Evolutionary conservation across 129 eudicot species (phyloP), one percentile per base, ranked within the genome.

Genomic region (Tagetes patula): DNA sequence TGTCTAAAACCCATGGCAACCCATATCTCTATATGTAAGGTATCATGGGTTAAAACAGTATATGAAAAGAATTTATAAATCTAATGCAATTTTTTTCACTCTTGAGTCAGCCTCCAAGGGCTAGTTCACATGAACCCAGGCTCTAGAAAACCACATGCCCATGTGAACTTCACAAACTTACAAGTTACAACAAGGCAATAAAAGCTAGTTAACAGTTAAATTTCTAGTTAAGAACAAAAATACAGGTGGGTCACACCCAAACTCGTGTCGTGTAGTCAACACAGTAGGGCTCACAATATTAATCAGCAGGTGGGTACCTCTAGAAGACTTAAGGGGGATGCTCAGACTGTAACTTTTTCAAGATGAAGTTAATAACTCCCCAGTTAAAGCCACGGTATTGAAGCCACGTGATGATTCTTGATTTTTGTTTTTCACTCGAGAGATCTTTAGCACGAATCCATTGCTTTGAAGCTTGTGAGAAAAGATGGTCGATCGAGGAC

Each of bases 371-470:
- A 48, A 88, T 73, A 75, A 88, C 74, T 62, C 80, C 80, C 96
- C 96, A 90, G 67, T 82, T 70, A 68, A 87, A 90, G 49, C 98
- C 98, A 67, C 96, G 98, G 69, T 94, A 90, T 66, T 80, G 97
- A 76, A 94, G 97, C 98, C 98, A 90, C 71, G 88, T 64, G 41
- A 94, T 69, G 30, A 88, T 78, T 60, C 96, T 85, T 73, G 93
- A 82, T 59, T 88, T 90, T 38, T 85, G 87, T 65, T 71, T 90
- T 43, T 94, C 97, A 53, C 8, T 50, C 9, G 93, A 85, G 10
- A 75, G 78, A 64, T 79, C 75, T 38, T 49, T 78, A 66, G 87
- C 69, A 70, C 87, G 84, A 39, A 78, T 74, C 98, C 98, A 90
- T 73, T 86, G 91, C 81, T 94, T 94, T 40, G 87, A 87, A 79